Percentiles rank a stretch among this genome's conserved stretches.
Conservation (phyloP, 1,284 basidiomycete genomes). For the Pyrrhoderma noxium region DNA sequence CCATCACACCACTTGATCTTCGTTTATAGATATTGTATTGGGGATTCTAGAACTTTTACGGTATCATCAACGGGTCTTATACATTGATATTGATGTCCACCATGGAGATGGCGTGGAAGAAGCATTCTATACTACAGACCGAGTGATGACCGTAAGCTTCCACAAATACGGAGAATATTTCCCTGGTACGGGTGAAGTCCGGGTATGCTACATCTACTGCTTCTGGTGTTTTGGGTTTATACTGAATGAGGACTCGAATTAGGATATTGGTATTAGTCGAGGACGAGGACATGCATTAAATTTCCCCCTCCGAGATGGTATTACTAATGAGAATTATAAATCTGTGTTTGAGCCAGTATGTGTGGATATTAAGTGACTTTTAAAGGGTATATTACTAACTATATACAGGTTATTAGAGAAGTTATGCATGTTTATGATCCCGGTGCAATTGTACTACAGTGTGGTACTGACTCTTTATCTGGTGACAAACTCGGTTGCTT, state of each 20-base stretch:
- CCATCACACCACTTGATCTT: too few relatives aligned
- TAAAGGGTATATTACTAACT: neutral
- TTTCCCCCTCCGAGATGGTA: slow-evolving; percentile 92
- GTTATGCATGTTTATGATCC: slow-evolving; percentile 97
- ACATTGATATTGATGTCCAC: slow-evolving; percentile 98
- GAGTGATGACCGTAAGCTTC: slow-evolving; percentile 98
- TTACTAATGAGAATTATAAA: slow-evolving; percentile 94
- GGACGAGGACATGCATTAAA: slow-evolving; percentile 93
- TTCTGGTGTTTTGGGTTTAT: slow-evolving; percentile 2
- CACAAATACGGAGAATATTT: slow-evolving; percentile 99
- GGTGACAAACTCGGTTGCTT: slow-evolving; percentile 96
- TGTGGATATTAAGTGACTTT: neutral
- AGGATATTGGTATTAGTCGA: slow-evolving; percentile 91
- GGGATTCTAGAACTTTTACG: slow-evolving; percentile 92
- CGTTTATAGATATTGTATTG: slow-evolving; percentile 89
- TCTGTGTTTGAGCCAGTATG: slow-evolving; percentile 91
- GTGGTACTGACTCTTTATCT: slow-evolving; percentile 96
- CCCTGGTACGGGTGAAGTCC: slow-evolving; percentile 94
- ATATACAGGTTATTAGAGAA: slow-evolving; percentile 74
- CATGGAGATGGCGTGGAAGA: slow-evolving; percentile 99
- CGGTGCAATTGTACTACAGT: slow-evolving; percentile 94
- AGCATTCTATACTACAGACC: slow-evolving; percentile 97
- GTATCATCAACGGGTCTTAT: slow-evolving; percentile 94
- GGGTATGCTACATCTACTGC: slow-evolving; percentile 43
- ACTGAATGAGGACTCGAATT: slow-evolving; percentile 2